Evolutionary conservation across 2,329 filamentous ascomycete species (phyloP).

Genomic region (Ilyonectria mors-panacis): DNA sequence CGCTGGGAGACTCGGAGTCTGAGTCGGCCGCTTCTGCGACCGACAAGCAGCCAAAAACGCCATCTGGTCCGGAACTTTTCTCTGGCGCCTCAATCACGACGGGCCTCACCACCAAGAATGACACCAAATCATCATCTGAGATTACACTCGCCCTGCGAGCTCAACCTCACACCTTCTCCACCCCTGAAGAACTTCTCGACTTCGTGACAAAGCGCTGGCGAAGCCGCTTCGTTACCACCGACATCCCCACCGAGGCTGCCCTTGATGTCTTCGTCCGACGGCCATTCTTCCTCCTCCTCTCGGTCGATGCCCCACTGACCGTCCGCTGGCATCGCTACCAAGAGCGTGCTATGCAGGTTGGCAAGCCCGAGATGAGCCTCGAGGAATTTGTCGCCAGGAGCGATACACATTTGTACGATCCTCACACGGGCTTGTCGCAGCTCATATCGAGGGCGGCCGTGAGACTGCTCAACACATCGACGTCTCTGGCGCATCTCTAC

Average conservation of each 20-base stretch:
- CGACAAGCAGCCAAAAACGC: constrained; percentile 22
- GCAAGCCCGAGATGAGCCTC: constrained; percentile 57
- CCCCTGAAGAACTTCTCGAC: constrained; percentile 79
- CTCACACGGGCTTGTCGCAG: constrained; percentile 75
- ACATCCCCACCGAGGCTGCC: constrained; percentile 80
- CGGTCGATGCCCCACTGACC: constrained; percentile 89
- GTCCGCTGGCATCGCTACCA: constrained; percentile 87
- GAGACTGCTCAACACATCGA: constrained; percentile 87
- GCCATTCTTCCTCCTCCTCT: constrained; percentile 94
- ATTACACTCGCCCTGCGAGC: constrained; percentile 45
- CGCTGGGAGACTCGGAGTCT: constrained; percentile 19
- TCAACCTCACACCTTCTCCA: constrained; percentile 66
- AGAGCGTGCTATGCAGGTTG: constrained; percentile 43
- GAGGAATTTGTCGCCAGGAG: constrained; percentile 71
- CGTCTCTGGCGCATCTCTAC: constrained; percentile 79
- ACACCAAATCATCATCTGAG: constrained; percentile 43
- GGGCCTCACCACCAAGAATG: constrained; percentile 48
- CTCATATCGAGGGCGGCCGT: constrained; percentile 87
- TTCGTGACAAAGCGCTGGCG: constrained; percentile 90
- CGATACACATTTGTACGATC: constrained; percentile 83
- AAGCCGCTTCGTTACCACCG: constrained; percentile 87
- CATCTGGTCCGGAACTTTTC: constrained; percentile 38
- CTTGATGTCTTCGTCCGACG: constrained; percentile 83
- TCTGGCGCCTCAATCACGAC: constrained; percentile 45
- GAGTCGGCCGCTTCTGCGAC: constrained; percentile 30